A percentile compares a stretch with the other conserved stretches of the same genome.
Evolutionary conservation across 805 yeast genomes (phyloP).

Genomic region (Metschnikowia borealis): DNA sequence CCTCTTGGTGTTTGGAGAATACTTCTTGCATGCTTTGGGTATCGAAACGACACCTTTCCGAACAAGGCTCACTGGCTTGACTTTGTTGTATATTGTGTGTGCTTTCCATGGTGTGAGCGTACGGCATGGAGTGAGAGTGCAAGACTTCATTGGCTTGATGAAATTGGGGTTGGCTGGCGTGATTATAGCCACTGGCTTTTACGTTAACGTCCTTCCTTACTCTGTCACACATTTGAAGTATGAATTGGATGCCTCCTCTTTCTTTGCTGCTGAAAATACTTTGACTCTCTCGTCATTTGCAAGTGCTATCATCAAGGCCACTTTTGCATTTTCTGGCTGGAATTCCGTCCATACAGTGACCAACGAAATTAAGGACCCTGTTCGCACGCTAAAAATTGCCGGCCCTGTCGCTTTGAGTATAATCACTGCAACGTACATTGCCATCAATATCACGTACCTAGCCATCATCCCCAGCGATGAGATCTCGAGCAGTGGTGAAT

Average conservation of each 20-base stretch:
- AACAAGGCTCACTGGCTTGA: slow-evolving; percentile 31
- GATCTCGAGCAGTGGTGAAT: slow-evolving; percentile 50
- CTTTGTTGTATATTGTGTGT: slow-evolving; percentile 26
- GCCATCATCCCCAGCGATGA: slow-evolving; percentile 53
- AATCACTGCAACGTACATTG: slow-evolving; percentile 45
- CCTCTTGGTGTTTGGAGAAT: slow-evolving; percentile 60
- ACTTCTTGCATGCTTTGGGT: slow-evolving; percentile 45
- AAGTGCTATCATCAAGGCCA: slow-evolving; percentile 53
- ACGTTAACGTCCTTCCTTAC: slow-evolving; percentile 49
- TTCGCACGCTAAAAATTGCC: slow-evolving; percentile 53
- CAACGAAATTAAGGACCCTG: slow-evolving; percentile 59
- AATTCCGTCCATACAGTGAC: slow-evolving; percentile 56
- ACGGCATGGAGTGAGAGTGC: slow-evolving; percentile 55
- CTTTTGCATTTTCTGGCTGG: slow-evolving; percentile 64
- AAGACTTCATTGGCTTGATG: slow-evolving; percentile 59
- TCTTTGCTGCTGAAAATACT: slow-evolving; percentile 29
- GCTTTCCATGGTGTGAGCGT: slow-evolving; percentile 57
- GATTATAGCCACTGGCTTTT: slow-evolving; percentile 56
- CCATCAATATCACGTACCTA: slow-evolving; percentile 55
- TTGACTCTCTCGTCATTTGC: slow-evolving; percentile 46
- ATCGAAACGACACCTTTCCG: slow-evolving; percentile 34
- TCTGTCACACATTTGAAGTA: slow-evolving; percentile 42
- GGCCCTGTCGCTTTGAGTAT: slow-evolving; percentile 53
- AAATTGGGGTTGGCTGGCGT: slow-evolving; percentile 52
- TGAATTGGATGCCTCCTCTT: slow-evolving; percentile 31